phyloP scores from a whole-genome alignment of 345 rosid species.

The Rhodamnia rubescens region DNA sequence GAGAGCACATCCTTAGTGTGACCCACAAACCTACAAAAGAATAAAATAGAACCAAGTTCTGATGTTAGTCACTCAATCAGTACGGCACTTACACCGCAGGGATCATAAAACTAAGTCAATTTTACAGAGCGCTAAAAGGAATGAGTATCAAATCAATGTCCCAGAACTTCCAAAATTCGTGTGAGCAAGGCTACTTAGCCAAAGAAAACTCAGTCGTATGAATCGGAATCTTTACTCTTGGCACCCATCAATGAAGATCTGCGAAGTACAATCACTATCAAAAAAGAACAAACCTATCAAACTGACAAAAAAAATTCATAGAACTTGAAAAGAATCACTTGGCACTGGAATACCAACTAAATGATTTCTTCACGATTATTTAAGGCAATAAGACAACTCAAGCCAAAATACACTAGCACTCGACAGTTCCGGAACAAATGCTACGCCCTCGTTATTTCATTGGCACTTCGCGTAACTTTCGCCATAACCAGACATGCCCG shows the following conservation, averaged over 20 bases:
- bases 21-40: conserved; percentile 54
- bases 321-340: not conserved
- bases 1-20: conserved; percentile 94
- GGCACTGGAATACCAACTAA: not conserved
- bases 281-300: not conserved
- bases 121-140: too few relatives aligned
- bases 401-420: not conserved
- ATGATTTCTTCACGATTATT: too few relatives aligned
- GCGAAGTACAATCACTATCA: not conserved
- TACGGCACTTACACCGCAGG: too few relatives aligned
- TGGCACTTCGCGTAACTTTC: not conserved
- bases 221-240: not conserved
- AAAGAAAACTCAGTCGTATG: not conserved
- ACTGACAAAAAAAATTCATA: not conserved
- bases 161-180: not conserved
- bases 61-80: not conserved
- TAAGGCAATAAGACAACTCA: not conserved
- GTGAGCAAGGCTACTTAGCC: not conserved
- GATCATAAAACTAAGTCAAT: too few relatives aligned
- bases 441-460: not conserved
- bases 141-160: too few relatives aligned
- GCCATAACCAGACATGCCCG: not conserved
- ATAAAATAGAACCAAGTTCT: not conserved
- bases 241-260: not conserved
- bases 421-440: not conserved